phyloP scores from a whole-genome alignment of 163 green algal species.

The Scenedesmus sp. region DNA sequence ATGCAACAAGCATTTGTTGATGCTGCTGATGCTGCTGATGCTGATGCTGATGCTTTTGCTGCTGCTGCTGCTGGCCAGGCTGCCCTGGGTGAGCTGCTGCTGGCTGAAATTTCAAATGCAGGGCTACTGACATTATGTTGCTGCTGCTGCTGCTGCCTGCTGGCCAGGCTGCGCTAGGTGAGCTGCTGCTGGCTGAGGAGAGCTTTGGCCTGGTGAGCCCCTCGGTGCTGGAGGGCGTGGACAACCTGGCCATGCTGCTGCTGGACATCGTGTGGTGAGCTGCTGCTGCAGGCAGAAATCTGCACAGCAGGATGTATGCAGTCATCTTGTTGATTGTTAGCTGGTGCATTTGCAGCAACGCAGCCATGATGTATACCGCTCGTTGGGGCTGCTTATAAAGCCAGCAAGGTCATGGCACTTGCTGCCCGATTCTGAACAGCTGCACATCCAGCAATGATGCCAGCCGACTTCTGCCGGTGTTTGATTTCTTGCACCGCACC shows the following conservation, averaged over 20 bases:
- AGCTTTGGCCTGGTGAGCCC: constrained; percentile 48
- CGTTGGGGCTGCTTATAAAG: no score
- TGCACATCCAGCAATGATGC: not conserved
- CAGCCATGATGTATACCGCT: not conserved
- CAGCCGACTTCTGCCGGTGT: not conserved
- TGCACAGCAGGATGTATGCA: not conserved
- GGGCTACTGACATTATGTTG: not conserved
- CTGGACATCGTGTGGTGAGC: constrained; percentile 81
- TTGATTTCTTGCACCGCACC: not conserved
- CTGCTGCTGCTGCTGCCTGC: not conserved
- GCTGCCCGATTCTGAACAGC: no score
- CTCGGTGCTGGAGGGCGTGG: constrained; percentile 58
- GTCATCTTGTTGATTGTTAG: not conserved
- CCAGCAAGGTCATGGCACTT: no score
- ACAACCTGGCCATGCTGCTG: constrained; percentile 81
- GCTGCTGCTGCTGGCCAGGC: not conserved
- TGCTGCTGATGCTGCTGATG: not conserved
- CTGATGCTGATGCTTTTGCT: not conserved
- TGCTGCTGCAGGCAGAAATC: not conserved
- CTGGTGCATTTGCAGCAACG: not conserved
- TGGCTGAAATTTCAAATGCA: constrained; percentile 66
- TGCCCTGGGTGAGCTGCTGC: constrained; percentile 69
- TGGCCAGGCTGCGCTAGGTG: constrained; percentile 59
- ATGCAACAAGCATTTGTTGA: not conserved
- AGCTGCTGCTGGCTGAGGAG: constrained; percentile 76